Evolutionary conservation across 2,329 filamentous ascomycete species (phyloP), one percentile per base, ranked within the genome.

Genomic region (Talaromyces sp.): DNA sequence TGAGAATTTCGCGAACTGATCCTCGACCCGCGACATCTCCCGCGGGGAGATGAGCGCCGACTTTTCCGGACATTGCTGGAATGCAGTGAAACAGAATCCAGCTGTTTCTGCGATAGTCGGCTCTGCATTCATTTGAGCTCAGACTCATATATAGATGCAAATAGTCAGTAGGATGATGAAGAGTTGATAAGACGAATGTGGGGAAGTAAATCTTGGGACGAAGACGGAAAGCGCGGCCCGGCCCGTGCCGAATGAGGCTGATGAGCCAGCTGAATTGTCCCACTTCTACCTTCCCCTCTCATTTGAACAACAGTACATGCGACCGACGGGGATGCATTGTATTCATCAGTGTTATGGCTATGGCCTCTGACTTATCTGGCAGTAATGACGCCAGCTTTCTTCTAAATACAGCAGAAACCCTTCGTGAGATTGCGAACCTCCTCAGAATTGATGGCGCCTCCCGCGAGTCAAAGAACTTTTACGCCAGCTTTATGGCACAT

Each of bases 1-100:
- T 7, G 58, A 65, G 47, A 65, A 61, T 43, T 58, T 61, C 8
- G 56, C 63, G n/a, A 65, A 49, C 7, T 65, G 63, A 29, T 65
- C 63, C 34, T 65, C 63, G 27, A 65, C 47, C 7, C 29, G 56
- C 11, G 63, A 61, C 43, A 40, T 58, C 17, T 65, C 54, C 19
- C 53, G 40, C 8, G 58, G 47, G 34, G 63, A 51, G 22, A 61
- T 49, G 40, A 45, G 10, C 10, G 58, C 47, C 22, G 49, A 65
- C 22, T 49, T 29, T 22, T 31, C n/a, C 22, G 61, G 22, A 36
- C 63, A 65, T 40, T 56, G 17, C 19, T 61, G 49, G 22, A 65
- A 65, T n/a, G 45, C 51, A 27, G 34, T 19, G 17, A 40, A 56
- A 56, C 58, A 65, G 8, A 22, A 3, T 5, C 51, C 27, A 36